Evolutionary conservation across 495 filamentous ascomycete genomes (phyloP).

Genomic region (Hypoxylon lienhwacheense): DNA sequence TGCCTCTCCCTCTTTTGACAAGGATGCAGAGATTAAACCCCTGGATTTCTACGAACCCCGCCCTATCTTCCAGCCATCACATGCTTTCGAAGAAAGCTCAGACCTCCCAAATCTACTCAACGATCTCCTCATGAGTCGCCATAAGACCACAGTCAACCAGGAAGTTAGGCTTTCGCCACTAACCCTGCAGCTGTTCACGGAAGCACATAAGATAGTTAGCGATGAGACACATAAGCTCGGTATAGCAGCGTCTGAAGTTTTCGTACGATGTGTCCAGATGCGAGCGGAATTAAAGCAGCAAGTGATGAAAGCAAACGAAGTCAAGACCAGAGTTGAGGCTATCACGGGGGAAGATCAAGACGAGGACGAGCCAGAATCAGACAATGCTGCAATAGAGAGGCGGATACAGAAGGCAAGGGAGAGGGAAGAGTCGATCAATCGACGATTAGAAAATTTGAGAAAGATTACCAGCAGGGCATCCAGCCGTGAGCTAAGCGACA

Average conservation of each 20-base stretch:
- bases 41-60: conserved; percentile 56
- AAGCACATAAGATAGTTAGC: conserved; percentile 74
- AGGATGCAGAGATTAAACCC: conserved; percentile 41
- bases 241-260: conserved; percentile 76
- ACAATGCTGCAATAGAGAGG: conserved; percentile 58
- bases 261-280: conserved; percentile 73
- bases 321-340: conserved; percentile 64
- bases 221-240: conserved; percentile 73
- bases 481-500: conserved; percentile 69
- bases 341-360: conserved; percentile 65
- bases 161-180: conserved; percentile 73
- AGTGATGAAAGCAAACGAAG: conserved; percentile 66
- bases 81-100: conserved; percentile 61
- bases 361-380: conserved; percentile 45
- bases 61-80: conserved; percentile 69
- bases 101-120: conserved; percentile 64
- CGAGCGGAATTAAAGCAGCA: conserved; percentile 72
- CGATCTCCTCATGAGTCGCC: conserved; percentile 59
- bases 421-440: conserved; percentile 60
- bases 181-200: conserved; percentile 72
- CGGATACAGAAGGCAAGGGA: conserved; percentile 62
- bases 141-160: conserved; percentile 64
- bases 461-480: conserved; percentile 60
- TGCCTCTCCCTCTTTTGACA: conserved; percentile 41
- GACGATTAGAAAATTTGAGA: conserved; percentile 64